These are phyloP conservation scores for Ascoidea tarda DNA, from an alignment of 805 yeast species.

Conservation along the genomic window DNA sequence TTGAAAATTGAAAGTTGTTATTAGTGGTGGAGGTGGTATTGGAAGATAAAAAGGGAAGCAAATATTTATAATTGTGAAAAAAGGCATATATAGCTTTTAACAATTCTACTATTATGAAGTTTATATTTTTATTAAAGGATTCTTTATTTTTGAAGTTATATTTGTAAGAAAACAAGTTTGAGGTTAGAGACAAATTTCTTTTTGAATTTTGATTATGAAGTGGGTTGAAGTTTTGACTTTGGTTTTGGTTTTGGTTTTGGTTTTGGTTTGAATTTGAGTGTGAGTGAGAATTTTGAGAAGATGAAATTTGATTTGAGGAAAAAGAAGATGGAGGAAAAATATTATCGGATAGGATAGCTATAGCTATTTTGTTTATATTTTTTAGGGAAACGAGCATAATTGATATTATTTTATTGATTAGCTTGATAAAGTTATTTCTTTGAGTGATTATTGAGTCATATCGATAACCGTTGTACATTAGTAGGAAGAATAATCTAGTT, in stretches of 20 bases:
- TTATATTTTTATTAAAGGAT: too few relatives aligned
- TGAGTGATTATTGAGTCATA: neutral
- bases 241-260: too few relatives aligned
- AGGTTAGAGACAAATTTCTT: too few relatives aligned
- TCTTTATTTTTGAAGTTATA: neutral
- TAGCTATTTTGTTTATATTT: neutral
- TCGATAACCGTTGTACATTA: neutral
- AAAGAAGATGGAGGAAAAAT: too few relatives aligned
- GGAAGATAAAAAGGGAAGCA: neutral
- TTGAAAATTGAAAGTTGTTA: neutral
- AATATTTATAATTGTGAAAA: neutral
- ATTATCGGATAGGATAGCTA: too few relatives aligned
- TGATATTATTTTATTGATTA: neutral
- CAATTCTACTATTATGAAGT: neutral
- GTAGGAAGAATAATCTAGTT: neutral
- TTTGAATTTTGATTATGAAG: too few relatives aligned
- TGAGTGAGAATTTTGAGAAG: too few relatives aligned
- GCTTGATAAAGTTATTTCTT: too few relatives aligned
- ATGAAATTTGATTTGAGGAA: too few relatives aligned
- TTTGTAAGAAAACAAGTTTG: too few relatives aligned
- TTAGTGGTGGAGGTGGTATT: too few relatives aligned
- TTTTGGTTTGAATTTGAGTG: neutral
- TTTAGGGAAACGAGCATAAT: neutral
- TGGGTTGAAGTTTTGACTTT: too few relatives aligned
- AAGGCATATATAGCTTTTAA: neutral